Evolutionary conservation across 2,329 filamentous ascomycete species (phyloP), one percentile per base, ranked within the genome.

Genomic region (Colletotrichum viniferum): DNA sequence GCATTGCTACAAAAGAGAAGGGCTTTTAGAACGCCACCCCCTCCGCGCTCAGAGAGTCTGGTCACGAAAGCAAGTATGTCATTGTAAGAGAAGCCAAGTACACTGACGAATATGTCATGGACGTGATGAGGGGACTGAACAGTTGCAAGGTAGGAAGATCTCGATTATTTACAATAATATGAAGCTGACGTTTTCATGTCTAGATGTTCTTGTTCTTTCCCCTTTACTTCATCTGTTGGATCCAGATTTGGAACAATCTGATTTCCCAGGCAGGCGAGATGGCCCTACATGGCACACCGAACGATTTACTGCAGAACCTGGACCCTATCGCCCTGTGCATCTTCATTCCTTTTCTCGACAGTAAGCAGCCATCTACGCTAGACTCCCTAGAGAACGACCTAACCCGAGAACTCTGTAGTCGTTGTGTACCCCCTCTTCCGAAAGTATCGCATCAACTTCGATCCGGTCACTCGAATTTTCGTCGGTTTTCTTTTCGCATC

Each of bases 211-310:
- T 71, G 9, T 68, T 77, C 28, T 78, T 77, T 36, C 77, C 76
- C 1, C 83, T 90, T 9, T 84, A 86, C 8, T 90, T 90, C 82
- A 67, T 76, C 14, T 69, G 77, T 34, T 78, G 78, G 68, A 77
- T 77, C 28, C 80, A 83, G 72, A 85, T 85, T 73, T 80, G 79
- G 69, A 82, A 81, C 72, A 84, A 83, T 66, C 66, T 84, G 34
- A 82, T 81, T 32, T 82, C 81, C 2, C 79, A 81, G 30, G 78
- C 79, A 2, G 77, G 77, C n/a, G 70, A 74, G 26, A 79, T 80
- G 78, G 77, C 76, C 14, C 63, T 79, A 6, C 76, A 77, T 13
- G 74, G 73, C 7, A 79, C 78, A 1, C 81, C 81, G 1, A 82
- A 81, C 64, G 81, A 82, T 60, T 76, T 82, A 18, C 69, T 82